phyloP scores from a whole-genome alignment of 371 early-diverging fungal species.

The Mucor piriformis region DNA sequence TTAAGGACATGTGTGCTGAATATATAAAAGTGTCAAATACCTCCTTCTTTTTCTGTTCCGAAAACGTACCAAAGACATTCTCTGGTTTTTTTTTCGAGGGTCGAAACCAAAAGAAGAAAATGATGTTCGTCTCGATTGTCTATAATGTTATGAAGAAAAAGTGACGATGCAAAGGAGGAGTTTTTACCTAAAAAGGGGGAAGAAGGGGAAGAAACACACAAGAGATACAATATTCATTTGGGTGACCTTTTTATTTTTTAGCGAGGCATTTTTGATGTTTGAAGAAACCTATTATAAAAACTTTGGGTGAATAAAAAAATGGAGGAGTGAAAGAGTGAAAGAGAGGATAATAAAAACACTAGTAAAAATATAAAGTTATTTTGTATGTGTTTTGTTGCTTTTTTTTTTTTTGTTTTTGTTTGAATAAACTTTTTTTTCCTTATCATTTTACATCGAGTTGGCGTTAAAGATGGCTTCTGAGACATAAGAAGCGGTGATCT shows the following conservation, averaged over 20 bases:
- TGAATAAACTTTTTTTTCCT: background rate
- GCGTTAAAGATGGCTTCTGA: constrained; percentile 74
- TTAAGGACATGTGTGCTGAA: background rate
- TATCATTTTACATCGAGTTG: constrained; percentile 38
- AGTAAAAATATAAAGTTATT: constrained; percentile 2
- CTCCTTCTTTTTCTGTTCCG: background rate
- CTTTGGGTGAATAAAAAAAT: background rate
- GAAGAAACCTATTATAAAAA: background rate
- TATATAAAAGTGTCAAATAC: constrained; percentile 4
- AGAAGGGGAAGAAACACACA: background rate
- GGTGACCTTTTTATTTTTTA: background rate
- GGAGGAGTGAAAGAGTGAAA: background rate
- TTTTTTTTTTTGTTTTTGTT: constrained; percentile 3
- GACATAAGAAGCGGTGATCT: constrained; percentile 72
- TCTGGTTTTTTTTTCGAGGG: background rate
- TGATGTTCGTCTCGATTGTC: background rate
- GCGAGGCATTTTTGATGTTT: background rate
- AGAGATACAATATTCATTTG: background rate
- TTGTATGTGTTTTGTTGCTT: background rate
- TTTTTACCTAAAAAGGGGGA: background rate
- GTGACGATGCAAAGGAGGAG: background rate
- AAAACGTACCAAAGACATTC: background rate
- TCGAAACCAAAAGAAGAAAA: background rate
- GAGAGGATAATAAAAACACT: background rate
- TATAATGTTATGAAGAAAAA: background rate